Evolutionary conservation across 2,329 filamentous ascomycete genomes (phyloP).

Genomic region (Bretziella fagacearum): DNA sequence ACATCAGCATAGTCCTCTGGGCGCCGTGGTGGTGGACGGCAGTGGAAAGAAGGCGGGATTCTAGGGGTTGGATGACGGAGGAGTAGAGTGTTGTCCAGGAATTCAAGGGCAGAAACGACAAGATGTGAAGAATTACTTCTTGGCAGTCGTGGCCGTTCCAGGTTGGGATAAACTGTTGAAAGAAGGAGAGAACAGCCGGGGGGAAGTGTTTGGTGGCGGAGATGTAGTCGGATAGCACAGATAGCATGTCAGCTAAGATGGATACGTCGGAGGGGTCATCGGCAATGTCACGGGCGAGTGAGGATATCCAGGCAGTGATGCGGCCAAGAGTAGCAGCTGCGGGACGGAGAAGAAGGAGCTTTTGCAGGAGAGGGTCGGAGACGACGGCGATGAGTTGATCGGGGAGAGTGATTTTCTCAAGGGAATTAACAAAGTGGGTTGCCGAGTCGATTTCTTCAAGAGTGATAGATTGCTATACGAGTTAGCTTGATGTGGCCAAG

Average conservation of each 20-base stretch:
- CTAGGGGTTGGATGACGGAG: constrained; percentile 27
- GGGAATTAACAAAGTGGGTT: constrained; percentile 48
- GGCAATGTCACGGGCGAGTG: constrained; percentile 38
- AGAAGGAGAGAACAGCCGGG: constrained; percentile 32
- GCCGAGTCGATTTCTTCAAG: constrained; percentile 65
- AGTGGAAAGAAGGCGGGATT: constrained; percentile 24
- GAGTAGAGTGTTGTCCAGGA: constrained; percentile 38
- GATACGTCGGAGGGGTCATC: constrained; percentile 32
- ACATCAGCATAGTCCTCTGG: constrained; percentile 42
- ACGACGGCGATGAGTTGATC: constrained; percentile 67
- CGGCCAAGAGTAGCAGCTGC: constrained; percentile 33
- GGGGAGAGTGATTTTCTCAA: constrained; percentile 66
- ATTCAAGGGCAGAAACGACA: constrained; percentile 37
- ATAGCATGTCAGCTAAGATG: constrained; percentile 36
- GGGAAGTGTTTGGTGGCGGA: constrained; percentile 36
- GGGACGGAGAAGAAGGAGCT: constrained; percentile 50
- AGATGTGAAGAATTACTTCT: constrained; percentile 38
- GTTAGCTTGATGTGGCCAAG: neutral
- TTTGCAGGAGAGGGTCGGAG: constrained; percentile 61
- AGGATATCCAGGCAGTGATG: constrained; percentile 42
- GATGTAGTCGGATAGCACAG: constrained; percentile 39
- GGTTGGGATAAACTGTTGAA: constrained; percentile 33
- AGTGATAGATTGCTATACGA: constrained; percentile 38
- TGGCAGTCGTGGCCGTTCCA: constrained; percentile 47
- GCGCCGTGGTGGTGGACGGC: constrained; percentile 17